Evolutionary conservation across 2,329 filamentous ascomycete species (phyloP), one percentile per base, ranked within the genome.

Genomic region (Scedosporium boydii): DNA sequence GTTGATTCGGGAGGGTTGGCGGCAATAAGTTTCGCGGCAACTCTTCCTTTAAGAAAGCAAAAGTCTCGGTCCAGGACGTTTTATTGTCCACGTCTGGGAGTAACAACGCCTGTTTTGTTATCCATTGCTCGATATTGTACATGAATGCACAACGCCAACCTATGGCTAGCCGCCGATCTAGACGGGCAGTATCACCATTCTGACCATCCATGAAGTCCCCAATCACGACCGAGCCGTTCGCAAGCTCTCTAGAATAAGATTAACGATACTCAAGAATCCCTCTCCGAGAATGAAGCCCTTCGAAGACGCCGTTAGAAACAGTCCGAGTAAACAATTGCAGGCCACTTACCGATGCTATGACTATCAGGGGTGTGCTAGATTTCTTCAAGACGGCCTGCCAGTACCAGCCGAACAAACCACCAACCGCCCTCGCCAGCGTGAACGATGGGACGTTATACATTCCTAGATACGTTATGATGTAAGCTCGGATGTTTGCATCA

Each of bases 371-470:
- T 4, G 93, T 93, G 69, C 87, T 89, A 7, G 76, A 69, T 79
- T 76, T 69, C 75, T 75, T 69, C 77, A 72, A 71, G 75, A 71
- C 73, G 76, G 70, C 72, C 77, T 77, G 80, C 92, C 92, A 97
- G 76, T 89, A 95, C 82, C 89, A 92, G 66, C 85, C 87, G 29
- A 83, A 68, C 6, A 85, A 58, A 0, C 95, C 95, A 2, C 95
- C 95, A 9, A 91, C 85, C 0, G 91, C 90, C 65, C 95, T 81
- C 0, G 95, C 93, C 44, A 99, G 78, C 0, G 95, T 99, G 71
- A 99, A 99, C 0, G 91, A 96, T 0, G 95, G 95, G 0, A 93
- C 91, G 69, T 98, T 99, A 76, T 98, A 99, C 86, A 99, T 99
- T 58, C 95, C 89, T 88, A 68, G 18, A 55, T n/a, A 21, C 6